Conservation (phyloP, 2,329 filamentous ascomycete species). For the Whalleya microplaca region DNA sequence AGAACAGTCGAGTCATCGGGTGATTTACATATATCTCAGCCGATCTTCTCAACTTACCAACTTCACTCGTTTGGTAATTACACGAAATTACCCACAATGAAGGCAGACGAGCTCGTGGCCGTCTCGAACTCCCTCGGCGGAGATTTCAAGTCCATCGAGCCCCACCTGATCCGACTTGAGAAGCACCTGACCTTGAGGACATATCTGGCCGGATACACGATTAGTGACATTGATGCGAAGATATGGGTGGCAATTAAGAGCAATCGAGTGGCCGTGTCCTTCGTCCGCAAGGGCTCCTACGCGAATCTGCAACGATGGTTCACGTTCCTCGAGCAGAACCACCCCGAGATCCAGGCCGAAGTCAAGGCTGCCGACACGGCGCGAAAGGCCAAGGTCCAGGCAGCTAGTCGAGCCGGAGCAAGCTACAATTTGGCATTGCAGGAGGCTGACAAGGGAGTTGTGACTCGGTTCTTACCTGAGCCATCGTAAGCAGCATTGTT, state of each 20-base stretch:
- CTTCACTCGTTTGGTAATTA: not conserved
- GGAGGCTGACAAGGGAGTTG: conserved; percentile 84
- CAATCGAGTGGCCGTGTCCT: conserved; percentile 82
- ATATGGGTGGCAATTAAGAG: conserved; percentile 82
- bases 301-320: conserved; percentile 87
- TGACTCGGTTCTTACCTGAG: conserved; percentile 92
- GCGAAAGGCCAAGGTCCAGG: conserved; percentile 70
- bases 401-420: conserved; percentile 74
- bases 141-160: conserved; percentile 84
- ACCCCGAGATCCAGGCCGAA: conserved; percentile 74
- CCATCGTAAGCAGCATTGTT: conserved; percentile 66
- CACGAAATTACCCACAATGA: conserved; percentile 48
- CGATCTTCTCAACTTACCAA: not conserved
- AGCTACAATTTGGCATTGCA: conserved; percentile 89
- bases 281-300: conserved; percentile 77
- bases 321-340: conserved; percentile 77
- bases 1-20: conserved; percentile 12
- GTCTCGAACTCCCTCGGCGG: conserved; percentile 55
- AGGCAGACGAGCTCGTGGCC: conserved; percentile 58
- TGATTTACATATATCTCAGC: not conserved
- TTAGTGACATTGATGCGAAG: conserved; percentile 77
- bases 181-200: conserved; percentile 86
- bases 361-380: conserved; percentile 71
- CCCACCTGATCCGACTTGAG: conserved; percentile 75
- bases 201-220: conserved; percentile 79